Conservation (phyloP, 2,329 filamentous ascomycete genomes). For the Sporothrix luriei region DNA sequence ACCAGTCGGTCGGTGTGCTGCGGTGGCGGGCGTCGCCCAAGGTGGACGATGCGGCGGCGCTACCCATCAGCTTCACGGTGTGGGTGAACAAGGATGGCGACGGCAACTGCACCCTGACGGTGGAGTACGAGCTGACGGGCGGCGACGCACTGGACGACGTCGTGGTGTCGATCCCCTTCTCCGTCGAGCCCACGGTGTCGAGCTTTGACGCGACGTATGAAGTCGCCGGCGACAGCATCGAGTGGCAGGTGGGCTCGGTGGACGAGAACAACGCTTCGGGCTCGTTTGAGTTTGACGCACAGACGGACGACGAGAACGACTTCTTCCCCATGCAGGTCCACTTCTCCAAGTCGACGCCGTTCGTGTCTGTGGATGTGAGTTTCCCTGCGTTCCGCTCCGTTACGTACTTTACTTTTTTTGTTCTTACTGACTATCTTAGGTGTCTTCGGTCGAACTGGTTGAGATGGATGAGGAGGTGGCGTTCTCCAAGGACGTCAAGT, state of each 20-base stretch:
- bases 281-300: conserved; percentile 93
- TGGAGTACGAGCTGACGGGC: conserved; percentile 93
- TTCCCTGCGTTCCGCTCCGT: neutral
- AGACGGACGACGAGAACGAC: conserved; percentile 83
- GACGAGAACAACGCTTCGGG: conserved; percentile 81
- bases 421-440: conserved; percentile 48
- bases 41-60: conserved; percentile 74
- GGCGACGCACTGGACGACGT: conserved; percentile 80
- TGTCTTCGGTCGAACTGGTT: conserved; percentile 68
- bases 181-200: conserved; percentile 82
- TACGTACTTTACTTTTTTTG: neutral
- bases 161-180: conserved; percentile 82
- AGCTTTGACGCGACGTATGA: conserved; percentile 95
- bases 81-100: conserved; percentile 91
- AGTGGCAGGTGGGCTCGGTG: conserved; percentile 89
- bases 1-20: conserved; percentile 89
- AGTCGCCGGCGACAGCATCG: conserved; percentile 85
- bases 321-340: conserved; percentile 97
- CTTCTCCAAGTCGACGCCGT: conserved; percentile 84
- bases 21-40: conserved; percentile 88
- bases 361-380: conserved; percentile 91
- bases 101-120: conserved; percentile 82
- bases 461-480: conserved; percentile 77
- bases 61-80: conserved; percentile 94
- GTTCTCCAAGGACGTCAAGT: conserved; percentile 81